Conservation (phyloP, 371 early-diverging fungal species). For the Homolaphlyctis polyrhiza region DNA sequence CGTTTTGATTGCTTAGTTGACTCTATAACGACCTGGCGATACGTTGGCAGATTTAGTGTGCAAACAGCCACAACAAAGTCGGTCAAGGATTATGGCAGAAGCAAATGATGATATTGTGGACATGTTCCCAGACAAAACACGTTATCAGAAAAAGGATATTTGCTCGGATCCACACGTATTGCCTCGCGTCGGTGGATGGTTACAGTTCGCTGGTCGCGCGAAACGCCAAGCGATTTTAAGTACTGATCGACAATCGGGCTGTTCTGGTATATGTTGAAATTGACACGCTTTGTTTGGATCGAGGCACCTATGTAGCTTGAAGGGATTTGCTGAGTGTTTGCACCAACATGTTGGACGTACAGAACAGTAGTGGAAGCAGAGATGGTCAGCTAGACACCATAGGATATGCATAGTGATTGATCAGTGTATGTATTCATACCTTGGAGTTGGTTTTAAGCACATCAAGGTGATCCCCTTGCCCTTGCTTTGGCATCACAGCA, state of each 20-base stretch:
- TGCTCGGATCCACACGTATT: neutral
- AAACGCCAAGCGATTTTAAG: neutral
- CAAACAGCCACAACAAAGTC: neutral
- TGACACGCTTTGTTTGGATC: neutral
- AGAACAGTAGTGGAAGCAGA: too few species aligned
- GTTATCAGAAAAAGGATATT: neutral
- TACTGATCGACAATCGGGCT: neutral
- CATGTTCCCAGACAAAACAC: neutral
- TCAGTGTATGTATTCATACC: too few species aligned
- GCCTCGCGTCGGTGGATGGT: slow-evolving; percentile 3
- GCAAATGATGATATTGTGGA: neutral
- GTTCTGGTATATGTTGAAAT: slow-evolving; percentile 1
- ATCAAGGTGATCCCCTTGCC: too few species aligned
- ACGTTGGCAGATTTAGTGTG: slow-evolving; percentile 8
- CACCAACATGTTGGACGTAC: too few species aligned
- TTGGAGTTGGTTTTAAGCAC: too few species aligned
- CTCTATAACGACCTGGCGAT: slow-evolving; percentile 11
- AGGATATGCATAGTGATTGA: too few species aligned
- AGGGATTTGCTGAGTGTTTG: too few species aligned
- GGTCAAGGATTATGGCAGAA: neutral
- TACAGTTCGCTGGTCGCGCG: neutral
- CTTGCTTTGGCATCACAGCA: too few species aligned
- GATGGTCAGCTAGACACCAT: too few species aligned
- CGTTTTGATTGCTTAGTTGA: slow-evolving; percentile 7
- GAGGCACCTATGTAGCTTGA: slow-evolving; percentile 1